phyloP scores from a whole-genome alignment of 805 yeast genomes.

The Candida chilensis region DNA sequence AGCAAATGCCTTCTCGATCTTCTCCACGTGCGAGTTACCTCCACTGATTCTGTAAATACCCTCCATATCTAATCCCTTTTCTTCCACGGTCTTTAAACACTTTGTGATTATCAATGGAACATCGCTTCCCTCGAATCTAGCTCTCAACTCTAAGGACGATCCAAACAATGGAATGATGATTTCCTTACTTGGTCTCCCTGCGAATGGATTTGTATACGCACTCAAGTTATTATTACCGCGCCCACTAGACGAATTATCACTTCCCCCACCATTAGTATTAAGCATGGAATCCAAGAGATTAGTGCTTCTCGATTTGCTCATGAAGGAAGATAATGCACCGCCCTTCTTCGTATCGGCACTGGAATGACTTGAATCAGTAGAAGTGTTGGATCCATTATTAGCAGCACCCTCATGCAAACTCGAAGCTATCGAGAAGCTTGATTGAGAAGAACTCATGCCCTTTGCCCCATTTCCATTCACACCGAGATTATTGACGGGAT shows the following conservation, averaged over 20 bases:
- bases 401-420: neutral
- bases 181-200: conserved; percentile 4
- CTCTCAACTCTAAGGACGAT: conserved; percentile 54
- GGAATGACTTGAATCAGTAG: conserved; percentile 1
- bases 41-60: conserved; percentile 92
- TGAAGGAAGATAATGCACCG: conserved; percentile 4
- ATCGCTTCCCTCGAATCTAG: conserved; percentile 46
- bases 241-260: no score
- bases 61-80: conserved; percentile 65
- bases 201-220: conserved; percentile 3
- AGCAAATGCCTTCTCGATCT: conserved; percentile 30
- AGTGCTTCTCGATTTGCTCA: conserved; percentile 37
- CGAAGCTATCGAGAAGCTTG: conserved; percentile 1
- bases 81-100: conserved; percentile 73
- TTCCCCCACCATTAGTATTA: conserved; percentile 2
- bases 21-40: conserved; percentile 55
- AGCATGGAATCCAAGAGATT: conserved; percentile 30
- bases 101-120: conserved; percentile 67
- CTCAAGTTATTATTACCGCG: conserved; percentile 4
- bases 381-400: no score
- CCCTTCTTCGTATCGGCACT: conserved; percentile 2
- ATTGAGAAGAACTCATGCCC: conserved; percentile 4
- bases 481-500: neutral
- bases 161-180: conserved; percentile 23
- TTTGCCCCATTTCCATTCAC: conserved; percentile 3